Evolutionary conservation across 257 asterid genomes (phyloP).

Genomic region (Ballota nigra): DNA sequence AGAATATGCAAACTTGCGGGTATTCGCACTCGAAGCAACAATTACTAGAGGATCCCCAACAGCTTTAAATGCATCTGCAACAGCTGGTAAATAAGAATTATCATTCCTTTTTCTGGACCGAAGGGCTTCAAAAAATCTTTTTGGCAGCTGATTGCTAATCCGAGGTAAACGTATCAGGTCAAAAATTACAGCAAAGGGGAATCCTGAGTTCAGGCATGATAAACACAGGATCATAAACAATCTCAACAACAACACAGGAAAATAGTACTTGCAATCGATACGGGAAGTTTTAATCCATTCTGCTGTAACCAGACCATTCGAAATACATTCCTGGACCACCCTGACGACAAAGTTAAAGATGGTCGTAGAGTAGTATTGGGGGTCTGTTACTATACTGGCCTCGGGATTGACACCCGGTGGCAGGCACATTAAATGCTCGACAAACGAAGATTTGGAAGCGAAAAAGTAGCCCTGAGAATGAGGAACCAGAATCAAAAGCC

Average conservation of each 20-base stretch:
- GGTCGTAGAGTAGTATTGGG: background rate
- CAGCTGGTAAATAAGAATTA: background rate
- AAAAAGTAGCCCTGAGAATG: slow-evolving; percentile 33
- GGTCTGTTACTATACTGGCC: background rate
- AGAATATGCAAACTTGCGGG: slow-evolving; percentile 18
- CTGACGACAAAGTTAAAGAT: slow-evolving; percentile 5
- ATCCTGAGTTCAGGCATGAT: slow-evolving; percentile 30
- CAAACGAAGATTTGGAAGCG: slow-evolving; percentile 44
- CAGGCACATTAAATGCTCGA: slow-evolving; percentile 37
- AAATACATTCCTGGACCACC: slow-evolving; percentile 28
- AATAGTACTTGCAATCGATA: slow-evolving; percentile 15
- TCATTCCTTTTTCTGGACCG: background rate
- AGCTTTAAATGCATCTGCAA: slow-evolving; percentile 43
- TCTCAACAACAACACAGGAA: slow-evolving; percentile 40
- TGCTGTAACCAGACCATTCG: background rate
- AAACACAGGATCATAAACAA: slow-evolving; percentile 42
- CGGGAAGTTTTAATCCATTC: slow-evolving; percentile 38
- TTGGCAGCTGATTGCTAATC: slow-evolving; percentile 34
- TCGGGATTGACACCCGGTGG: slow-evolving; percentile 21
- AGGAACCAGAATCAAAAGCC: slow-evolving; percentile 42
- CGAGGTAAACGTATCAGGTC: background rate
- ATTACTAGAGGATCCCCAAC: slow-evolving; percentile 52
- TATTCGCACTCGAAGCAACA: slow-evolving; percentile 22
- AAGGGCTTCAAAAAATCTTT: slow-evolving; percentile 32
- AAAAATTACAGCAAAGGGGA: background rate